These are phyloP conservation scores for Plectranthus barbatus DNA, from an alignment of 257 asterid species.

Conservation along the genomic window DNA sequence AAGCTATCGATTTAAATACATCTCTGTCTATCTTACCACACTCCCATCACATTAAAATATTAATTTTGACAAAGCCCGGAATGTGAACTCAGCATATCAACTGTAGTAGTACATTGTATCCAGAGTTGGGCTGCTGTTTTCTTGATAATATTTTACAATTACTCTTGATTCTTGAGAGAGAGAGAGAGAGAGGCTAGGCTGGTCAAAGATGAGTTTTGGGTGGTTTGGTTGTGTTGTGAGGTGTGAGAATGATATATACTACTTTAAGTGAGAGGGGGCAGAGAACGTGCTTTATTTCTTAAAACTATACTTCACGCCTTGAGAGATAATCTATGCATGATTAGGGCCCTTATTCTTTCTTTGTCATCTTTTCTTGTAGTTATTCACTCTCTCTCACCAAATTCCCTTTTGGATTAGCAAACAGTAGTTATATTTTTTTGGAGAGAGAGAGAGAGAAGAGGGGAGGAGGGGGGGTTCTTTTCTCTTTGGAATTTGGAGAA, in stretches of 20 bases:
- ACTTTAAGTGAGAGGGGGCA: constrained; percentile 27
- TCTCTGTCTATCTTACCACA: constrained; percentile 14
- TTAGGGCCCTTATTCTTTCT: constrained; percentile 17
- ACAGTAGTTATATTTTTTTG: not conserved
- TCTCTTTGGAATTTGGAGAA: constrained; percentile 42
- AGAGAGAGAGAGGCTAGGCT: constrained; percentile 14
- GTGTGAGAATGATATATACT: constrained; percentile 20
- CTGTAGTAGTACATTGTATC: constrained; percentile 26
- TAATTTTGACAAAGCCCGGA: constrained; percentile 7
- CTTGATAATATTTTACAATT: constrained; percentile 6
- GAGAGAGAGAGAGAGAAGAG: constrained; percentile 20
- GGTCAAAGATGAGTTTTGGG: constrained; percentile 44
- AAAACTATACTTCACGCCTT: constrained; percentile 37
- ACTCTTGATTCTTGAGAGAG: too few species aligned
- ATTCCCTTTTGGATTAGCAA: constrained; percentile 12
- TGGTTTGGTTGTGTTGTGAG: constrained; percentile 24
- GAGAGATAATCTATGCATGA: constrained; percentile 31
- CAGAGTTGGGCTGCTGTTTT: constrained; percentile 18
- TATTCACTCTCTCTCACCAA: constrained; percentile 11
- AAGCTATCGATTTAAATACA: not conserved
- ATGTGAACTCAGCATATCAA: constrained; percentile 13
- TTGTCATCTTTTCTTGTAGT: constrained; percentile 8
- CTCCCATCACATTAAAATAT: constrained; percentile 9
- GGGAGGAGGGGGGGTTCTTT: constrained; percentile 12
- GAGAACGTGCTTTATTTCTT: constrained; percentile 49